Evolutionary conservation across 495 filamentous ascomycete species (phyloP).

Genomic region (Neurospora hispaniola): DNA sequence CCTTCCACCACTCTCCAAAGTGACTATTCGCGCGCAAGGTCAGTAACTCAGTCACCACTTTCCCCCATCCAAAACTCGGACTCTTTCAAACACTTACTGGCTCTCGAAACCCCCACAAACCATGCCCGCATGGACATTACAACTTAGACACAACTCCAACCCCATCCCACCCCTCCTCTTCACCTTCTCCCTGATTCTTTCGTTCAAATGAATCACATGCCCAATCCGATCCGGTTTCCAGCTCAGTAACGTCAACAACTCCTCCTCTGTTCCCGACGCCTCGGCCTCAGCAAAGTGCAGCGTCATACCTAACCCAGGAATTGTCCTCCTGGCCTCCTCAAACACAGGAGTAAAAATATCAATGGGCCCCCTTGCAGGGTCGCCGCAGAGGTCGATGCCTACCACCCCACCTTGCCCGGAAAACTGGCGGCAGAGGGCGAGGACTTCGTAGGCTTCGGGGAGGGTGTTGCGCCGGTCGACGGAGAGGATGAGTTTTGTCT

Average conservation of each 20-base stretch:
- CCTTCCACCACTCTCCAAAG: conserved; percentile 28
- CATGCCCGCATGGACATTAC: conserved; percentile 72
- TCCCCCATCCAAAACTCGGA: neutral
- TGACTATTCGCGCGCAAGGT: conserved; percentile 9
- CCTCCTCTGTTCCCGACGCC: conserved; percentile 38
- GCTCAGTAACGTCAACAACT: conserved; percentile 50
- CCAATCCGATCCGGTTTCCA: conserved; percentile 63
- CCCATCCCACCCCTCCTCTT: conserved; percentile 36
- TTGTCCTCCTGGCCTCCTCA: conserved; percentile 33
- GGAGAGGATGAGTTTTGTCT: conserved; percentile 59
- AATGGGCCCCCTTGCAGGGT: conserved; percentile 55
- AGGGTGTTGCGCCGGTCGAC: conserved; percentile 56
- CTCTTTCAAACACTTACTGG: conserved; percentile 23
- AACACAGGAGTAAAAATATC: conserved; percentile 47
- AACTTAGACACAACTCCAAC: conserved; percentile 69
- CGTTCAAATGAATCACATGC: conserved; percentile 67
- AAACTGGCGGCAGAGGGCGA: conserved; percentile 53
- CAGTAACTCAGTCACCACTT: neutral
- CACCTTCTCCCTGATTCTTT: conserved; percentile 46
- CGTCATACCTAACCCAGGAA: conserved; percentile 48
- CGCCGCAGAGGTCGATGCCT: conserved; percentile 71
- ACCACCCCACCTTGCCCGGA: conserved; percentile 46
- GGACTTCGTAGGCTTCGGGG: conserved; percentile 45
- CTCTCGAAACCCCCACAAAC: conserved; percentile 57
- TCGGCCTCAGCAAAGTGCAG: conserved; percentile 70